Base-by-base conservation (phyloP, 305 asterid genomes). In the Stenogyne calaminthoides region DNA sequence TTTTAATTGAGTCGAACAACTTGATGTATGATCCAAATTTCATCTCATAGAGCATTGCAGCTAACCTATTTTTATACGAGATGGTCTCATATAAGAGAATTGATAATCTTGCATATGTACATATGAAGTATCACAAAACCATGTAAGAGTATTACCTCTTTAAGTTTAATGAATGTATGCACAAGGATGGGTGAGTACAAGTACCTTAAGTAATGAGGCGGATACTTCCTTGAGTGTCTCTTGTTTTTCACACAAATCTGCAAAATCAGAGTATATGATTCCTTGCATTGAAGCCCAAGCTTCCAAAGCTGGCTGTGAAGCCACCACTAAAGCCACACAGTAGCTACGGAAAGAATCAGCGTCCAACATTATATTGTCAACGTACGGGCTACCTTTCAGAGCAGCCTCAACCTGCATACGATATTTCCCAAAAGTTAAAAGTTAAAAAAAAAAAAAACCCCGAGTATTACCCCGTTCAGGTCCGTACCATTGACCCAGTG, bases 311-410 rank as follows among this genome's bases (percentile, higher is more conserved):
- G 92, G 68, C 75, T 88, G 96, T 19, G 97, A 74, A 55, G 91
- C 96, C 61, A 90, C 99, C 71, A 95, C 94, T 80, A 95, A 75
- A 60, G 99, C 98, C 76, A 95, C 97, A 71, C 96, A 90, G 85
- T 81, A 90, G 77, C 80, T 90, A 52, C 87, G 91, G 82, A 83
- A 84, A 12, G 99, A 92, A 81, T 92, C 87, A 8, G 99, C 99
- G 68, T 95, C 94, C 80, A 95, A 0, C 98, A 95, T 95, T 68
- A 92, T 86, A 72, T 84, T 95, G 78, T 95, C 98, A 29, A 86
- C 89, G 32, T 86, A 92, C 0, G 92, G 89, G 78, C 98, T 85
- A 57, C 81, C 85, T 18, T 58, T 71, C 47, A 90, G 84, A 75
- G 89, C 94, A 64, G 99, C 87, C 87, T 95, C 98, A 12, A 95